Base-by-base conservation (phyloP, 257 asterid species). In the Solanum pinnatisectum region DNA sequence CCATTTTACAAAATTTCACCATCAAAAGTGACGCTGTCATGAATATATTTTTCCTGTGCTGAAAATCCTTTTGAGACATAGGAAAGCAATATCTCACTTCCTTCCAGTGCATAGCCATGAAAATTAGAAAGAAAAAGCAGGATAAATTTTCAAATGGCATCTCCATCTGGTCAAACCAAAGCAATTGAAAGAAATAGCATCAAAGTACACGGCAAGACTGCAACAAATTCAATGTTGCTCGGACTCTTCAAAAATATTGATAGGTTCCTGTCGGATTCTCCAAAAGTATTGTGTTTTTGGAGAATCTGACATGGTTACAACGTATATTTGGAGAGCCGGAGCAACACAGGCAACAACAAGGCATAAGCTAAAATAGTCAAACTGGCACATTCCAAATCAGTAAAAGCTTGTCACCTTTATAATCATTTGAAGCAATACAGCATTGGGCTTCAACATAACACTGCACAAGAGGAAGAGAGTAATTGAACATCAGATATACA, bases 361-460 rank as follows among this genome's bases (percentile, higher is more conserved):
- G 63, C 63, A 18, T 42, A 68, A 86, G 40, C 86, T 27, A n/a
- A 76, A 68, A 8, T 35, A 70, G 72, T 42, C 70, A 71, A 82
- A 86, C 44, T 10, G 10, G 86, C n/a, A 7, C 27, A 86, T 9
- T 44, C 59, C 78, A 68, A 52, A 79, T 37, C 33, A 88, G 32
- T 83, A 84, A 87, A 90, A 81, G 88, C 83, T 84, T 88, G 92
- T 88, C 89, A 97, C 99, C 99, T 96, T 93, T 96, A 91, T 96
- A 96, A 91, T 97, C 98, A 93, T 97, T 97, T 86, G 99, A 93
- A 81, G 97, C 94, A 92, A 96, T 93, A 88, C 93, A 97, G 87
- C 99, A 97, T 87, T 94, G 99, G 84, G 99, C 99, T 94, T 97
- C 99, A 67, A 92, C 95, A 91, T 96, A 97, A 49, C 96, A 96